Conservation (phyloP, 1,284 basidiomycete species). For the Pascua guehoae region DNA sequence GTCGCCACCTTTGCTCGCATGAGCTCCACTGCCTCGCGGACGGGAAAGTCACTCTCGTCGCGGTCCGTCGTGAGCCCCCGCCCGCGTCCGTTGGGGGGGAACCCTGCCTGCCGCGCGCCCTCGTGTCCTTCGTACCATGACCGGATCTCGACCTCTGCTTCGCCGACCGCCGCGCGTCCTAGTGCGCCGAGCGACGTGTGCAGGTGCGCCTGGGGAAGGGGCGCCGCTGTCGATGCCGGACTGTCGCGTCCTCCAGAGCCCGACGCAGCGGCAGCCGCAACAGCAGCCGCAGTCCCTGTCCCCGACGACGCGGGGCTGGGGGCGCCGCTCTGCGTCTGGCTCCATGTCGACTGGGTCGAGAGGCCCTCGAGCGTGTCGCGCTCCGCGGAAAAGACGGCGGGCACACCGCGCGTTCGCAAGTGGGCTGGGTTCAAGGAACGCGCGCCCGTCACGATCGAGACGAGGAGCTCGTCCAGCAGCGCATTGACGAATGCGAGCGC, state of each 20-base stretch:
- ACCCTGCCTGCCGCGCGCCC: constrained; percentile 23
- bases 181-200: constrained; percentile 50
- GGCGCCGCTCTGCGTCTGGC: neutral
- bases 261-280: too few relatives aligned
- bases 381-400: constrained; percentile 63
- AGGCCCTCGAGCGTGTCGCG: constrained; percentile 19
- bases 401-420: constrained; percentile 64
- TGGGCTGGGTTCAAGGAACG: constrained; percentile 70
- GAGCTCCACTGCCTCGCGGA: constrained; percentile 37
- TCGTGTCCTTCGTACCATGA: constrained; percentile 64
- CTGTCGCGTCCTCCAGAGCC: neutral
- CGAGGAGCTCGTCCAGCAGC: constrained; percentile 81
- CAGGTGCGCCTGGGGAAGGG: constrained; percentile 11
- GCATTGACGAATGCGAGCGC: constrained; percentile 75
- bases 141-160: constrained; percentile 84
- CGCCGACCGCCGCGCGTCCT: constrained; percentile 83
- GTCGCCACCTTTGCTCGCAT: constrained; percentile 40
- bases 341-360: neutral
- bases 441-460: constrained; percentile 65
- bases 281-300: too few relatives aligned
- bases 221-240: too few relatives aligned
- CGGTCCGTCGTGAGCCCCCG: constrained; percentile 22
- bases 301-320: neutral
- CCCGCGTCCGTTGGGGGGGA: constrained; percentile 32
- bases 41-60: constrained; percentile 27